Evolutionary conservation across 2,329 filamentous ascomycete species (phyloP).

Genomic region (Anthostomella pinea): DNA sequence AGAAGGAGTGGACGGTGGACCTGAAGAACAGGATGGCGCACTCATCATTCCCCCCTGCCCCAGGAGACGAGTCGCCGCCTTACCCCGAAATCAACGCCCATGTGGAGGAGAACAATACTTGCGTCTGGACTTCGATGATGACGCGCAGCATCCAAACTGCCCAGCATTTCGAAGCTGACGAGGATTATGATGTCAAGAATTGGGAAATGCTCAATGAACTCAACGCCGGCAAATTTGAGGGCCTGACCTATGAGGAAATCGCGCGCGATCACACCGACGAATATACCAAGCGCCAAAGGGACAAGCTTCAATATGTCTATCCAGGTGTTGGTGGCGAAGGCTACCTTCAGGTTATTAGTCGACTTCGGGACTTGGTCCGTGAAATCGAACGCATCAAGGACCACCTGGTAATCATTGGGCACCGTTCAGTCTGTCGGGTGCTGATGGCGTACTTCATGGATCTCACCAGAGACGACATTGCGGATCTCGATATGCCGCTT

Average conservation of each 20-base stretch:
- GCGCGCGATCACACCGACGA: constrained; percentile 75
- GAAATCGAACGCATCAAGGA: constrained; percentile 97
- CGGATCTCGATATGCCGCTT: constrained; percentile 88
- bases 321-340: constrained; percentile 94
- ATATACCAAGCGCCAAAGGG: constrained; percentile 71
- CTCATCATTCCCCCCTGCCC: constrained; percentile 81
- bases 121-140: constrained; percentile 98
- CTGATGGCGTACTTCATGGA: constrained; percentile 97
- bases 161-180: constrained; percentile 83
- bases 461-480: constrained; percentile 84
- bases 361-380: constrained; percentile 89
- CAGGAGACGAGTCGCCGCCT: constrained; percentile 89
- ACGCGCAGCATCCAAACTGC: constrained; percentile 85
- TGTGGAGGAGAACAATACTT: constrained; percentile 82
- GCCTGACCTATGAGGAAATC: constrained; percentile 92
- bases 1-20: constrained; percentile 76
- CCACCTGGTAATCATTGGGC: constrained; percentile 87
- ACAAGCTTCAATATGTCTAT: constrained; percentile 96
- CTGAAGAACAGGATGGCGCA: constrained; percentile 75
- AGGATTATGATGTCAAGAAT: constrained; percentile 94
- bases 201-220: constrained; percentile 98
- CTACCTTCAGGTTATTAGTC: constrained; percentile 95
- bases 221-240: constrained; percentile 89
- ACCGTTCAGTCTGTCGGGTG: constrained; percentile 88
- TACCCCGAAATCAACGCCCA: constrained; percentile 80